phyloP scores from a whole-genome alignment of 1,284 basidiomycete species.

The Ustilago xerochloae region DNA sequence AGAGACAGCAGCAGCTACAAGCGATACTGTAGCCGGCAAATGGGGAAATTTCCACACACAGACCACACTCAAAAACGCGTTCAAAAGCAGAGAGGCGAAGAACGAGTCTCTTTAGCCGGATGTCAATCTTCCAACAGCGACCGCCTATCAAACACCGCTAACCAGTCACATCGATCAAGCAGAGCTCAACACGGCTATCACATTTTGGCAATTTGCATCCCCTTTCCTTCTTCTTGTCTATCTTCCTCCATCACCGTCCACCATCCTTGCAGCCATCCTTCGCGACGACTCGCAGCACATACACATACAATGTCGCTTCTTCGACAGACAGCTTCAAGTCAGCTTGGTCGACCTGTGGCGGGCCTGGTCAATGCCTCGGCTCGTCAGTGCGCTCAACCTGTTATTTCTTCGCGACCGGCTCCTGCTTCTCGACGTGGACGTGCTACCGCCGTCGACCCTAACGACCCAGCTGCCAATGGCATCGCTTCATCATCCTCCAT shows the following conservation, averaged over 20 bases:
- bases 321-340: constrained; percentile 27
- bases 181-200: neutral
- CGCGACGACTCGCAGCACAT: neutral
- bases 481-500: constrained; percentile 9
- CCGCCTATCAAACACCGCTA: constrained; percentile 1
- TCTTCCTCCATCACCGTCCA: neutral
- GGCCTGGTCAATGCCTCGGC: constrained; percentile 25
- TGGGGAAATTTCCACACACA: constrained; percentile 13
- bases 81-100: too few relatives aligned
- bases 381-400: constrained; percentile 24
- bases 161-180: neutral
- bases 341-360: constrained; percentile 26
- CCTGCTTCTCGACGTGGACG: constrained; percentile 40
- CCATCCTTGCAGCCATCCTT: neutral
- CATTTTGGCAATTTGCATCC: too few relatives aligned
- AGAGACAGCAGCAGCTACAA: too few relatives aligned
- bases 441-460: constrained; percentile 49
- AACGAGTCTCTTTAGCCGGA: too few relatives aligned
- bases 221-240: neutral
- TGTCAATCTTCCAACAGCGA: constrained; percentile 16
- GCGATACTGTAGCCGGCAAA: neutral
- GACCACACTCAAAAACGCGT: constrained; percentile 22
- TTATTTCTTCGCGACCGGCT: constrained; percentile 5
- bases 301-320: constrained; percentile 37
- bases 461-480: constrained; percentile 29